A percentile compares a stretch with the other conserved stretches of the same genome.
Evolutionary conservation across 139 green algal genomes (phyloP).

Genomic region (Picochlorum sp.): DNA sequence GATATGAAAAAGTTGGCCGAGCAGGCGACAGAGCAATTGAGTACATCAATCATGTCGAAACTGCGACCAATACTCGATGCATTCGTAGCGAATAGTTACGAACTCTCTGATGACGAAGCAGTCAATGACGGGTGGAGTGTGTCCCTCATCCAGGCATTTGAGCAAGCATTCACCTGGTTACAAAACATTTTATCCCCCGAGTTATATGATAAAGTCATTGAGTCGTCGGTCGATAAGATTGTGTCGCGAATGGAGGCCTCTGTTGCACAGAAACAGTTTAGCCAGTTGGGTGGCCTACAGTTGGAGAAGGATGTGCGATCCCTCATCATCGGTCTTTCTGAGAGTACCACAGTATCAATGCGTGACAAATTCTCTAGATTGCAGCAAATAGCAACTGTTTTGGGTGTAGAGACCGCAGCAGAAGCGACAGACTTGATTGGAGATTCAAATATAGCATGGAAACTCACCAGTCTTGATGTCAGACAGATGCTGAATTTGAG

Average conservation of each 20-base stretch:
- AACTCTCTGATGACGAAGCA: constrained; percentile 69
- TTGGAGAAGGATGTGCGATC: constrained; percentile 77
- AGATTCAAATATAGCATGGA: constrained; percentile 68
- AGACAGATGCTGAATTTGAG: constrained; percentile 55
- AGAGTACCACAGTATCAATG: constrained; percentile 67
- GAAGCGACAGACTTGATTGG: constrained; percentile 84
- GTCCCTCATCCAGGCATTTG: constrained; percentile 54
- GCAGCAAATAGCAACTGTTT: constrained; percentile 74
- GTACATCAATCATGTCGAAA: constrained; percentile 52
- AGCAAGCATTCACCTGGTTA: constrained; percentile 43
- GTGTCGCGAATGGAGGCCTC: constrained; percentile 69
- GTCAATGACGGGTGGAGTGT: constrained; percentile 56
- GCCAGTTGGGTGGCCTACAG: constrained; percentile 87
- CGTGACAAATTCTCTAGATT: constrained; percentile 88
- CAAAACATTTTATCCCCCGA: constrained; percentile 61
- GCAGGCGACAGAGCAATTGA: constrained; percentile 59
- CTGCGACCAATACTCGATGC: constrained; percentile 61
- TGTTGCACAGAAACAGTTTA: constrained; percentile 80
- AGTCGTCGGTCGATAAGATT: constrained; percentile 60
- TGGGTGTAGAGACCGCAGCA: constrained; percentile 66
- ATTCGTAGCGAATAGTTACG: constrained; percentile 51
- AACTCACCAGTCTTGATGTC: constrained; percentile 69
- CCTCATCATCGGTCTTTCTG: constrained; percentile 57
- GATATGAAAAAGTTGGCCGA: constrained; percentile 52
- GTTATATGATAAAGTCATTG: constrained; percentile 68